Base-by-base conservation (phyloP, 306 rosid genomes). In the Nissolia schottii region DNA sequence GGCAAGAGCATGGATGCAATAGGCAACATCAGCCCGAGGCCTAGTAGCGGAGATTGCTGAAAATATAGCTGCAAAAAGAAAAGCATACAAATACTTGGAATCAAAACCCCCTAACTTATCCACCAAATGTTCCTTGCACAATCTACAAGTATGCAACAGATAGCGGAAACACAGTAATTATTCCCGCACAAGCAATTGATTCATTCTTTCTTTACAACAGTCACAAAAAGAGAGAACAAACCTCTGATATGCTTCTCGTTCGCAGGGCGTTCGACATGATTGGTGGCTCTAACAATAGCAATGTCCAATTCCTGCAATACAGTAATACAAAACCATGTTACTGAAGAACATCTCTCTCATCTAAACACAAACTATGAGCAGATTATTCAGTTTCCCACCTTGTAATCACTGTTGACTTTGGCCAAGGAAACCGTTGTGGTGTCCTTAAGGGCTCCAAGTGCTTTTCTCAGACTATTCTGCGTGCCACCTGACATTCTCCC, bases 11-110 rank as follows among this genome's bases (percentile, higher is more conserved):
- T 92, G 99, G 70, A 95, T 95, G 88, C 97, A 95, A 77, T 95
- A 95, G 25, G 99, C 99, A 64, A 95, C 99, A 85, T 95, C 99
- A 2, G 99, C 99, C 24, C 99, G 83, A 56, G 99, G 97, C 81
- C 96, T 87, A 25, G 99, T 89, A 54, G 99, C 99, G 58, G 96
- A 95, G 86, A 92, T 77, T n/a, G 96, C 99, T 19, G 97, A 82
- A 61, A 92, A 95, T 56, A 95, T 88, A 65, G 99, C 99, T 95
- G 89, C 83, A 77, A 79, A 77, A 79, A 32, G 56, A 69, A 50
- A 77, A 79, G 64, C 37, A 73, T 27, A 82, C 8, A 77, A 53
- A 81, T 34, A 76, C 23, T 56, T 27, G 20, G 13, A 51, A 63
- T 77, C 65, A 72, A 69, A 53, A 69, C 51, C 29, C 51, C 29